phyloP scores from a whole-genome alignment of 2,329 filamentous ascomycete species.

The Fusarium tuaranense region DNA sequence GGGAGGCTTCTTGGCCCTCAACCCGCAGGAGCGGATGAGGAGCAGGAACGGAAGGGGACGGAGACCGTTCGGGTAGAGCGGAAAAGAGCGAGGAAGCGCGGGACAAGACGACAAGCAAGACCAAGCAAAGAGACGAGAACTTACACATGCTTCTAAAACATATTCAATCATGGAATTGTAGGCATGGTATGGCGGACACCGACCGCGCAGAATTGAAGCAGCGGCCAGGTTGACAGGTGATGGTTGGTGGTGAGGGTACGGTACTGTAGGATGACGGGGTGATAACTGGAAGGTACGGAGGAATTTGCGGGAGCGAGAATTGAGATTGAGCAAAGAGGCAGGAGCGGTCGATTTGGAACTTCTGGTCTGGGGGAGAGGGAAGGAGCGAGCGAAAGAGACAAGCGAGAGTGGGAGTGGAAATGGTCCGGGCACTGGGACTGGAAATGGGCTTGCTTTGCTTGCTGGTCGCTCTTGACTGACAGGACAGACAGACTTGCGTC shows the following conservation, averaged over 20 bases:
- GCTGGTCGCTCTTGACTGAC: conserved; percentile 8
- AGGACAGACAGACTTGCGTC: background rate
- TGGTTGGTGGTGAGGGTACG: conserved; percentile 2
- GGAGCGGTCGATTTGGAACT: conserved; percentile 31
- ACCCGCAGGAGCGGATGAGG: conserved; percentile 32
- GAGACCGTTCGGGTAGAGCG: conserved; percentile 17
- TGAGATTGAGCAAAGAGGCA: conserved; percentile 34
- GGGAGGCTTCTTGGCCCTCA: conserved; percentile 43
- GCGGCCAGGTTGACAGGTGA: conserved; percentile 30
- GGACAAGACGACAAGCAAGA: conserved; percentile 13
- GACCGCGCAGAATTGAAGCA: conserved; percentile 43
- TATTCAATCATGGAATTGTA: conserved; percentile 50
- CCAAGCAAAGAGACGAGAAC: conserved; percentile 34
- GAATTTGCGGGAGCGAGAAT: conserved; percentile 31
- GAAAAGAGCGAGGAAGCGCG: conserved; percentile 11
- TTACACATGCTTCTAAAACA: conserved; percentile 59
- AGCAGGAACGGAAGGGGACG: conserved; percentile 26
- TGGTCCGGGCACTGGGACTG: conserved; percentile 32
- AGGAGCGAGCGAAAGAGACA: conserved; percentile 38
- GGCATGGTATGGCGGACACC: conserved; percentile 50
- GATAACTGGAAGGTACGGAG: background rate
- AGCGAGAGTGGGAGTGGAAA: conserved; percentile 40
- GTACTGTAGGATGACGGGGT: background rate
- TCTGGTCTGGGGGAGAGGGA: conserved; percentile 25
- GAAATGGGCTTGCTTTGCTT: conserved; percentile 25